Evolutionary conservation across 176 grass and related monocot genomes (phyloP), one percentile per base, ranked within the genome.

Genomic region (Saccharum officinarum): DNA sequence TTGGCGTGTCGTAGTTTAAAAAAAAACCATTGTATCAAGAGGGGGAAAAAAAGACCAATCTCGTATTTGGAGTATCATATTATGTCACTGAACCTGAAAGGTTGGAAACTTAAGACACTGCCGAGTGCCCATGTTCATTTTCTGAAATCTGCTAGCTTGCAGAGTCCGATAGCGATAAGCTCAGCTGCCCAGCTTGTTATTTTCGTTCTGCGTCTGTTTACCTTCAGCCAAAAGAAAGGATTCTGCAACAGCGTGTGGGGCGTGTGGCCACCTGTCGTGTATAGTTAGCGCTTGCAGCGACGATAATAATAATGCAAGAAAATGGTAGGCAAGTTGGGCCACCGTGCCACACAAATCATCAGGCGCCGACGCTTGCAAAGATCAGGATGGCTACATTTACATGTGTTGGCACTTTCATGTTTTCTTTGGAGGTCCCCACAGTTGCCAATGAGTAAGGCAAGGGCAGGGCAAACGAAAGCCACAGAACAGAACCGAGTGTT

Each of bases 391-490:
- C n/a, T 46, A 6, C 11, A 46, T 68, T 52, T 45, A 5, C 14
- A 44, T 67, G 16, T 41, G 10, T 12, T 40, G 18, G 0, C 40
- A 30, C 38, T 23, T 38, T 16, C 64, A 67, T 67, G 14, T 17
- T 17, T 65, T 6, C 26, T 30, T 30, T 30, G 12, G 10, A 15
- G 26, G 62, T 15, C 4, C 69, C 36, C 11, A 7, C 18, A 10
- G 17, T 7, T 50, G 23, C 60, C 28, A 45, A 26, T 30, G 49
- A 23, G 45, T 47, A 59, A 67, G 46, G 36, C 55, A 59, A 60
- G 8, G 22, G 57, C 22, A 65, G 76, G 79, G 41, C 62, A 83
- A 16, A 85, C 80, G 28, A 79, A 81, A 88, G 57, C 22, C 57
- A 60, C 57, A 23, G 8, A 23, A 60, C 57, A 10, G 22, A 61